Conservation (phyloP, 2,329 filamentous ascomycete species). For the Penicillium sp. region DNA sequence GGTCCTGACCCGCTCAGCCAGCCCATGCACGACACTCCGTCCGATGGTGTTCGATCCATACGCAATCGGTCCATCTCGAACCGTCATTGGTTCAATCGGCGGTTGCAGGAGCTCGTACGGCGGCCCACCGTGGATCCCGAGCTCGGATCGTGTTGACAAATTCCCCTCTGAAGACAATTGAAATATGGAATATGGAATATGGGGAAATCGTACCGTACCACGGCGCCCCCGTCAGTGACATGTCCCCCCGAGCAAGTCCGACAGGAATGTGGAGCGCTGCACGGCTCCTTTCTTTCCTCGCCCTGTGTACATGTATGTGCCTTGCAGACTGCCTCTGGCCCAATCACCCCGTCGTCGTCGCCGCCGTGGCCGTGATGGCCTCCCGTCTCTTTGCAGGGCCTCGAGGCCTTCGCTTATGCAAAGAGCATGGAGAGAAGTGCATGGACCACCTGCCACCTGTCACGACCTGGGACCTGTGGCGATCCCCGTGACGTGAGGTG, state of each 20-base stretch:
- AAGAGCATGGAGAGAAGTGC: constrained; percentile 1
- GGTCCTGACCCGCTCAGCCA: constrained; percentile 18
- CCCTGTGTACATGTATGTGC: background rate
- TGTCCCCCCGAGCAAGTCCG: constrained; percentile 17
- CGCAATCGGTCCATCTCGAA: constrained; percentile 10
- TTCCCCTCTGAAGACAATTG: constrained; percentile 14
- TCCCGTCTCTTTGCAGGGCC: background rate
- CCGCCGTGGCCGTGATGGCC: background rate
- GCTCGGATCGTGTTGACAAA: constrained; percentile 23
- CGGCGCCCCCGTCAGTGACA: constrained; percentile 11
- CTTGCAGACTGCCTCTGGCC: constrained; percentile 9
- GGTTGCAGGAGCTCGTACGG: background rate
- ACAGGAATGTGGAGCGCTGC: constrained; percentile 17
- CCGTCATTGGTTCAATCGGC: constrained; percentile 18
- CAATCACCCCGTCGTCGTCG: background rate
- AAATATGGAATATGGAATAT: constrained; percentile 14
- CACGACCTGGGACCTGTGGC: constrained; percentile 12
- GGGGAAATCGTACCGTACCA: constrained; percentile 7
- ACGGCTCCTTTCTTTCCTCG: constrained; percentile 1
- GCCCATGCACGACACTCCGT: constrained; percentile 25
- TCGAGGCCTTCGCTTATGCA: constrained; percentile 4
- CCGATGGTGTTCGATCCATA: constrained; percentile 15
- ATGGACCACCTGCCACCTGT: constrained; percentile 27
- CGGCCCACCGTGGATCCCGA: constrained; percentile 6
- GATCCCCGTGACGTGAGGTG: constrained; percentile 18